Evolutionary conservation across 345 rosid genomes (phyloP).

Genomic region (Citrus australasica): DNA sequence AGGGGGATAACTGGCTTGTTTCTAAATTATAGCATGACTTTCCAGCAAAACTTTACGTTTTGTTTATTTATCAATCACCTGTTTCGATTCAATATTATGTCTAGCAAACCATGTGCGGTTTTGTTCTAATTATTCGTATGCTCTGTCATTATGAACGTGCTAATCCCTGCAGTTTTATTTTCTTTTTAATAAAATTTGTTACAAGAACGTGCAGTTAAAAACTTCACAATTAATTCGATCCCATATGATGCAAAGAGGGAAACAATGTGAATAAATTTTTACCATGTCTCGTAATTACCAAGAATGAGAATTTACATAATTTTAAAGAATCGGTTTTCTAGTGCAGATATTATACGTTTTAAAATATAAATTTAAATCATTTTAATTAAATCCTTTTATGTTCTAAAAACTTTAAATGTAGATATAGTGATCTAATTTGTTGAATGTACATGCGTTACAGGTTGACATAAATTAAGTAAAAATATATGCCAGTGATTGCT

Average conservation of each 20-base stretch:
- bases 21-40: neutral
- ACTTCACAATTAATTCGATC: no score
- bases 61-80: neutral
- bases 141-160: neutral
- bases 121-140: neutral
- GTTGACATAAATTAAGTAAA: no score
- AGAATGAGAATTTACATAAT: no score
- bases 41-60: neutral
- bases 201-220: neutral
- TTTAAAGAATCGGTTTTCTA: no score
- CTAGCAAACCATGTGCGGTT: conserved; percentile 14
- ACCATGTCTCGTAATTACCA: neutral
- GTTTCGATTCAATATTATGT: neutral
- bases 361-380: no score
- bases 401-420: no score
- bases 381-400: no score
- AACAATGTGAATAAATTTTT: no score
- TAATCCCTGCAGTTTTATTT: neutral
- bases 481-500: accelerated
- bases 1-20: conserved; percentile 6
- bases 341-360: no score
- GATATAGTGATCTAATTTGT: no score
- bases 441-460: no score
- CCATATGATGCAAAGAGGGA: neutral
- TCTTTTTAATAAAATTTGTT: neutral